Base-by-base conservation (phyloP, 179 eudicot species). In the Spinacia oleracea region DNA sequence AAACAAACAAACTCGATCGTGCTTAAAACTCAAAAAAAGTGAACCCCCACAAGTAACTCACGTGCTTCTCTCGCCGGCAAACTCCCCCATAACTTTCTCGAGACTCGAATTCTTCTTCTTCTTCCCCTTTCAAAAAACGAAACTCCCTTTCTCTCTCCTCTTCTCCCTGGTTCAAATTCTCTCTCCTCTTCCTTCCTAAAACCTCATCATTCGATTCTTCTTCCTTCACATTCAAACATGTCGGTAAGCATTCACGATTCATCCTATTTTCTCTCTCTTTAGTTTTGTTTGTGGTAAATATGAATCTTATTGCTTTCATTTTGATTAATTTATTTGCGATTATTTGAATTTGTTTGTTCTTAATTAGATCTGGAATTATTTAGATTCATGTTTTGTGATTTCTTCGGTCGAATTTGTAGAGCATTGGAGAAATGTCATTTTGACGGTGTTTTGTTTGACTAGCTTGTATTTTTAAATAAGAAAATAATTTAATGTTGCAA, bases 211-310 rank as follows among this genome's bases (percentile, higher is more conserved):
- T 38, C 16, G 23, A 5, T 66, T 45, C 14, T 38, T n/a, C 29
- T 21, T 11, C 69, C 2, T 55, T 72, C 62, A 0, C 20, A 5
- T 79, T 72, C 80, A 53, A 84, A 53, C 35, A 84, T 84, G 87
- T 81, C 84, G 87, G 87, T 81, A 67, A 81, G 80, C 18, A 48
- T 66, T 79, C 76, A 63, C n/a, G n/a, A n/a, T 79, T 48, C 50
- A 25, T 48, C 45, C 74, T 59, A 38, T 23, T 62, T 27, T 42
- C 31, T 58, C 35, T 32, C 63, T 53, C 25, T 42, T n/a, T 2
- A 16, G 1, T 16, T 1, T 21, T 21, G 42, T 4, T 0, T 20
- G 1, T 21, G 7, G 2, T 6, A 42, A 43, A n/a, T 9, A 29
- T 75, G 16, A 16, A 12, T 25, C 10, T 55, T 6, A 32, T 73